A percentile compares a stretch with the other conserved stretches of the same genome.
phyloP scores from a whole-genome alignment of 2,329 filamentous ascomycete species.

The Raffaelea arxii region DNA sequence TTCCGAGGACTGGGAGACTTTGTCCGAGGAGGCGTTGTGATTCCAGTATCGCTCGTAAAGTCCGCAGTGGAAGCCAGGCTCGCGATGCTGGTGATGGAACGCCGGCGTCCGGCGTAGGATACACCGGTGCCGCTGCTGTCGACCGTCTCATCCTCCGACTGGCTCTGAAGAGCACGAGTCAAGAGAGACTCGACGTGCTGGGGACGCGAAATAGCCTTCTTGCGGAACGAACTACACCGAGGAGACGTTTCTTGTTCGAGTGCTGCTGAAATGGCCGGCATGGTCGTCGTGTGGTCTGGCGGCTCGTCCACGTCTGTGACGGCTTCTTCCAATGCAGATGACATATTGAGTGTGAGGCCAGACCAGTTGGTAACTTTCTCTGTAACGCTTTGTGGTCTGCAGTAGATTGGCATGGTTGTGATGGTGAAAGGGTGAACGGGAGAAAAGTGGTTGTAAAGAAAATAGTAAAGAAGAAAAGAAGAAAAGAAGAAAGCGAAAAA shows the following conservation, averaged over 20 bases:
- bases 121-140: conserved; percentile 25
- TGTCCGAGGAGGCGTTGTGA: conserved; percentile 81
- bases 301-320: conserved; percentile 78
- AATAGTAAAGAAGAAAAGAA: neutral
- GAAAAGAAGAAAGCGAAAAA: neutral
- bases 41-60: conserved; percentile 85
- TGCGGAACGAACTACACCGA: conserved; percentile 30
- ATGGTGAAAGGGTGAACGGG: too few relatives aligned
- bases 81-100: conserved; percentile 68
- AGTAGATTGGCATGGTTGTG: conserved; percentile 19
- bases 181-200: conserved; percentile 70
- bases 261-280: conserved; percentile 14
- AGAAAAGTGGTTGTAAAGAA: neutral
- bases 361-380: conserved; percentile 36
- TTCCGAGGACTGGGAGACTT: conserved; percentile 84
- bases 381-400: conserved; percentile 25
- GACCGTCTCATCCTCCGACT: conserved; percentile 46
- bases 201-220: conserved; percentile 36
- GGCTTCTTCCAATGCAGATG: conserved; percentile 47
- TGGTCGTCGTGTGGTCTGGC: conserved; percentile 47
- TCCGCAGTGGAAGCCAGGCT: conserved; percentile 80
- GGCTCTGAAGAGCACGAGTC: conserved; percentile 69
- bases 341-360: conserved; percentile 31
- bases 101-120: conserved; percentile 31
- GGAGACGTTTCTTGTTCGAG: too few relatives aligned